A percentile compares a stretch with the other conserved stretches of the same genome.
These are phyloP conservation scores for Kodamaea jinghongensis DNA, from an alignment of 805 yeast species.

Conservation along the genomic window DNA sequence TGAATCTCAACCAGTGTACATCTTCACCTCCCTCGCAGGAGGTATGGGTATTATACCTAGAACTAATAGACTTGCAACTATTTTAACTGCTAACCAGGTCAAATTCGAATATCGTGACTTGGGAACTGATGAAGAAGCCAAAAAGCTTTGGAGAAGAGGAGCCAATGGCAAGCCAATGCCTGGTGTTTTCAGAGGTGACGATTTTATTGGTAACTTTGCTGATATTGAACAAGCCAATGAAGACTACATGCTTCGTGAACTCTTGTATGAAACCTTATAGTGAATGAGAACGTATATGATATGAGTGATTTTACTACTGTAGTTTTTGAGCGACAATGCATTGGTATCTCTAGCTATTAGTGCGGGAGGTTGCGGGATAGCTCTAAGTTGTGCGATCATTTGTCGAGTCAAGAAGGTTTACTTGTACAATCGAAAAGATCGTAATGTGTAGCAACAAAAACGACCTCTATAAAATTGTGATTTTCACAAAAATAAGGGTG, in stretches of 20 bases:
- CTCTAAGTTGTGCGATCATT: too few species aligned
- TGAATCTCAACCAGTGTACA: slow-evolving; percentile 59
- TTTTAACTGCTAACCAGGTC: slow-evolving; percentile 70
- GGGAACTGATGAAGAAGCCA: slow-evolving; percentile 85
- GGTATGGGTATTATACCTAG: slow-evolving; percentile 76
- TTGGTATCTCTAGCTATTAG: too few species aligned
- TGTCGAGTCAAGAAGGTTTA: too few species aligned
- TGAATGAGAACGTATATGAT: too few species aligned
- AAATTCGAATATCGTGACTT: slow-evolving; percentile 69
- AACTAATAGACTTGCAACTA: slow-evolving; percentile 72
- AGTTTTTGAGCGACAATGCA: too few species aligned
- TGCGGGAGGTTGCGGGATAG: too few species aligned
- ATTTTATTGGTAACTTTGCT: slow-evolving; percentile 79
- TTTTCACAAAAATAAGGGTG: too few species aligned
- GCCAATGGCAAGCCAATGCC: slow-evolving; percentile 74
- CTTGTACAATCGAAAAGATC: too few species aligned
- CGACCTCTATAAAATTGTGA: too few species aligned
- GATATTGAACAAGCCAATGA: slow-evolving; percentile 87
- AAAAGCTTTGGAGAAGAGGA: slow-evolving; percentile 77
- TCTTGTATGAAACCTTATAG: slow-evolving; percentile 62
- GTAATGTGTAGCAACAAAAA: too few species aligned
- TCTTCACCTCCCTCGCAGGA: slow-evolving; percentile 85
- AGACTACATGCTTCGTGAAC: slow-evolving; percentile 59
- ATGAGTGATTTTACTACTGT: too few species aligned
- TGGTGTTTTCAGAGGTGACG: slow-evolving; percentile 80